These are phyloP conservation scores for Pseudogymnoascus sp. DNA, from an alignment of 2,329 filamentous ascomycete species.

Conservation along the genomic window DNA sequence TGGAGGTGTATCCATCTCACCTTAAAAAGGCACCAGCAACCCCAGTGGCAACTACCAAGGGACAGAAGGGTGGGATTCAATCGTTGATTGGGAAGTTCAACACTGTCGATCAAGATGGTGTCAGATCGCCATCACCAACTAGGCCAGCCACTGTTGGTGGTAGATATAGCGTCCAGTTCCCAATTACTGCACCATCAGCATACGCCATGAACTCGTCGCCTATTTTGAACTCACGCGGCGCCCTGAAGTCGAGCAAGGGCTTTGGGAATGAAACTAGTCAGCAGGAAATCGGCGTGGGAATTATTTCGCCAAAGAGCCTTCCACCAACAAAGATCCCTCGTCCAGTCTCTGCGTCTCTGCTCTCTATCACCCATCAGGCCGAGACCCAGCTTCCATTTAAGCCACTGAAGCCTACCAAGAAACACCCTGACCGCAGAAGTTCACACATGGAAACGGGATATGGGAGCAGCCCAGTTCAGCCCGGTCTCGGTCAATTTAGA, in stretches of 20 bases:
- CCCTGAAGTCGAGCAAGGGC: neutral
- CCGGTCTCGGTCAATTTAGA: neutral
- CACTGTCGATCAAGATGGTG: neutral
- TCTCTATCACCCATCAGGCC: neutral
- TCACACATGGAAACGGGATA: neutral
- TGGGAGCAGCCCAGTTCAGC: neutral
- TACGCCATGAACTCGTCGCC: neutral
- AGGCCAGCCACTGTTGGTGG: neutral
- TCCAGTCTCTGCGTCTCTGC: neutral
- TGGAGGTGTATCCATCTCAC: neutral
- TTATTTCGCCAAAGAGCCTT: neutral
- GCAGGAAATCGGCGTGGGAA: neutral
- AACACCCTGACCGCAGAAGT: neutral
- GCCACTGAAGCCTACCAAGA: neutral
- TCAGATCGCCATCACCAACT: slow-evolving; percentile 8
- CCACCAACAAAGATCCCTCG: neutral
- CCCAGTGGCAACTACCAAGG: neutral
- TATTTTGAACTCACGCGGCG: neutral
- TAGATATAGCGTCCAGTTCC: neutral
- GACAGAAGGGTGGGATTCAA: neutral
- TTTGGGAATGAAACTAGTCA: neutral
- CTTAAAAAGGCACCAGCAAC: neutral
- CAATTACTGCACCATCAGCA: neutral
- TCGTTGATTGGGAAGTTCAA: neutral
- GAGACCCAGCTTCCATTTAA: neutral